These are phyloP conservation scores for Mucor racemosus DNA, from an alignment of 371 early-diverging fungal genomes.

Conservation along the genomic window DNA sequence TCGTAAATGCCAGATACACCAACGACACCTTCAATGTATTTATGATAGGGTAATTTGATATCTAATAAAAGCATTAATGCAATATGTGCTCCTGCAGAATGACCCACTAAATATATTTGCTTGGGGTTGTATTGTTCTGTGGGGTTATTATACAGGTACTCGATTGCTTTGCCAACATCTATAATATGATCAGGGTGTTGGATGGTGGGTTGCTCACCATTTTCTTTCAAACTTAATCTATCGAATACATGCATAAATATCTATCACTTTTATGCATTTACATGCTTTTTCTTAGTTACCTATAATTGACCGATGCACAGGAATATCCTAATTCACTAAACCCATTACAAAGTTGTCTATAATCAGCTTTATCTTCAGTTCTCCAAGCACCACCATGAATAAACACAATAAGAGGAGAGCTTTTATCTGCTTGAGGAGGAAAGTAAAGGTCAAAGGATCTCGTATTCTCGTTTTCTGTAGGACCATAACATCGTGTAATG, in stretches of 20 bases:
- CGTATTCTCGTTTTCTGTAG: constrained; percentile 4
- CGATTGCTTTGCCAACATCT: constrained; percentile 59
- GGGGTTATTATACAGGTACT: constrained; percentile 40
- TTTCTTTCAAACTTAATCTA: constrained; percentile 39
- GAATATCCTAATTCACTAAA: constrained; percentile 51
- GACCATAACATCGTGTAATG: constrained; percentile 12
- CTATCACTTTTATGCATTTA: background rate
- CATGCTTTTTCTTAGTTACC: constrained; percentile 31
- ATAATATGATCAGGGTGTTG: constrained; percentile 65
- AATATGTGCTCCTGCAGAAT: constrained; percentile 86
- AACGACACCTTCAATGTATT: constrained; percentile 48
- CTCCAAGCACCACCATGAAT: constrained; percentile 90
- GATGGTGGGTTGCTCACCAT: constrained; percentile 22
- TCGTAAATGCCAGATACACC: constrained; percentile 87
- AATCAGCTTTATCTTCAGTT: constrained; percentile 72
- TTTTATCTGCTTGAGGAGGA: constrained; percentile 7
- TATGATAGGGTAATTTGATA: constrained; percentile 29
- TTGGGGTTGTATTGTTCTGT: constrained; percentile 39
- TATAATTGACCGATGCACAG: constrained; percentile 76
- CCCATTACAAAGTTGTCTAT: constrained; percentile 45
- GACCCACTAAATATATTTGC: constrained; percentile 70
- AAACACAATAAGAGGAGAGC: constrained; percentile 63
- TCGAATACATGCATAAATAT: constrained; percentile 7
- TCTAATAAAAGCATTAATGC: constrained; percentile 62
- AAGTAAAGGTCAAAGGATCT: constrained; percentile 40